These are phyloP conservation scores for Aphanocladium album DNA, from an alignment of 2,329 filamentous ascomycete genomes.

Conservation along the genomic window DNA sequence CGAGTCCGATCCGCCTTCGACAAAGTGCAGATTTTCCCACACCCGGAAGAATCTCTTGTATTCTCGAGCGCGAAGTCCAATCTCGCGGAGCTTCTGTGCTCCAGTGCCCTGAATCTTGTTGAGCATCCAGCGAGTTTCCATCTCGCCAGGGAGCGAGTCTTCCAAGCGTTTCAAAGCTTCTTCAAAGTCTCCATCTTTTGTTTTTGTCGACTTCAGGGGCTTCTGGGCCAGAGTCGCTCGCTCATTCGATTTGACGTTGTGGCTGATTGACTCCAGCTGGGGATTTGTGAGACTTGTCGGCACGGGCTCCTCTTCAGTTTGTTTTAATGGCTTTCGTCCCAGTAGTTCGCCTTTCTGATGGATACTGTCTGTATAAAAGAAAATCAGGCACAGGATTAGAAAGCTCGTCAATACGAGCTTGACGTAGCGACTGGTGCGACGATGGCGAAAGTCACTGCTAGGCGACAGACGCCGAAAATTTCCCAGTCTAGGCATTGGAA, in stretches of 20 bases:
- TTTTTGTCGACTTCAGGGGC: background rate
- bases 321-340: background rate
- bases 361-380: background rate
- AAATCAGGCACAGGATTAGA: background rate
- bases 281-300: background rate
- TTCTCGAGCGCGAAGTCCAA: conserved; percentile 4
- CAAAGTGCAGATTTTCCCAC: background rate
- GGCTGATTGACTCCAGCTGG: background rate
- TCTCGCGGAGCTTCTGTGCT: background rate
- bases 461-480: background rate
- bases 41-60: background rate
- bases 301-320: background rate
- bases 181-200: background rate
- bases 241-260: background rate
- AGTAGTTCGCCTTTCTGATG: background rate
- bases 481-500: background rate
- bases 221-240: background rate
- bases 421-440: background rate
- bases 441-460: background rate
- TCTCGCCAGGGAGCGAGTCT: background rate
- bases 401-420: background rate
- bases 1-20: background rate
- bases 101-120: background rate
- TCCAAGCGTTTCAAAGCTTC: background rate
- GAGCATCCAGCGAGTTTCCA: background rate